Evolutionary conservation across 345 rosid genomes (phyloP).

Genomic region (Dimocarpus longan): DNA sequence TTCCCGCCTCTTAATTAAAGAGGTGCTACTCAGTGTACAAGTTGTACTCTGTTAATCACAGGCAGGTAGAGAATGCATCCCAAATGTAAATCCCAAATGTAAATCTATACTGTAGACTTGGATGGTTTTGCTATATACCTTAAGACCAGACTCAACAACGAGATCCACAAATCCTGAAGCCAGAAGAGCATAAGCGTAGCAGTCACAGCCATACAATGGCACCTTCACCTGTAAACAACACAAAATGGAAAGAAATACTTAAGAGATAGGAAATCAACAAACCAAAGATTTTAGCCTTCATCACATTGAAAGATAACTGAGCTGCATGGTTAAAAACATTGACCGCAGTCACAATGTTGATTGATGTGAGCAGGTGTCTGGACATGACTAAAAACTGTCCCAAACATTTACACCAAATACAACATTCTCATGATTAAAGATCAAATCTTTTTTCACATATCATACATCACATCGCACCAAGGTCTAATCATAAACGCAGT

Average conservation of each 20-base stretch:
- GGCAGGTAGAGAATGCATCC: neutral
- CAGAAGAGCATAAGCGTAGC: conserved; percentile 95
- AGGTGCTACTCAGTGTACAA: neutral
- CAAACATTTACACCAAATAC: neutral
- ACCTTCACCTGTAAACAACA: conserved; percentile 67
- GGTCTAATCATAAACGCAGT: neutral
- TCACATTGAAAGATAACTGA: neutral
- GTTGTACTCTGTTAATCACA: neutral
- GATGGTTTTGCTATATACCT: conserved; percentile 44
- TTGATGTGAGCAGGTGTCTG: neutral
- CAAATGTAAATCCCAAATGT: neutral
- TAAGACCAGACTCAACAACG: conserved; percentile 88
- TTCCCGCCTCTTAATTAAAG: neutral
- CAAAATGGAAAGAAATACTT: neutral
- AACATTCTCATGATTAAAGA: no score
- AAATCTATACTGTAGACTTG: neutral
- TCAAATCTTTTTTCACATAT: neutral
- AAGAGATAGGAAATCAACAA: neutral
- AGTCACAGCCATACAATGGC: conserved; percentile 94
- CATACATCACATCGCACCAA: neutral
- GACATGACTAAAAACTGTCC: neutral
- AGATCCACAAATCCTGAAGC: conserved; percentile 97
- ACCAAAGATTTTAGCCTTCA: neutral
- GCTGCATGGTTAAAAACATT: neutral
- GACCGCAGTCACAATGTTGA: neutral